Conservation (phyloP, 345 rosid species). For the Gynandropsis gynandra region DNA sequence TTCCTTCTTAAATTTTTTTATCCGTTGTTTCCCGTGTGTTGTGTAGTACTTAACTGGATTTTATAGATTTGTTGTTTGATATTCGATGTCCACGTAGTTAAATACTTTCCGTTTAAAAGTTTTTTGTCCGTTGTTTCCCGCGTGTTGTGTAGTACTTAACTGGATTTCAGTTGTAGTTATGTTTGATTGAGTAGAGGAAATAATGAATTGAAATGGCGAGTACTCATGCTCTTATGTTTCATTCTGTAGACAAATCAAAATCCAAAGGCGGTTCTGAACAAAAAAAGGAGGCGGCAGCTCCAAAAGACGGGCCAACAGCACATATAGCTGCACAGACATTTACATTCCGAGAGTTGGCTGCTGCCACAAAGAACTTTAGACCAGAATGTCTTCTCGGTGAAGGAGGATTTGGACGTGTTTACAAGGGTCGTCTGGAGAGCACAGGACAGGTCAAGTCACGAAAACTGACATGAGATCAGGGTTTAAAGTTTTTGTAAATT, state of each 20-base stretch:
- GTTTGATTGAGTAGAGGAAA: no score
- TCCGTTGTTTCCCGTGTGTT: not conserved
- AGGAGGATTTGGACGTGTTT: conserved; percentile 96
- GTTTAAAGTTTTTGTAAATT: not conserved
- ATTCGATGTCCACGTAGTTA: not conserved
- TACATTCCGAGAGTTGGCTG: conserved; percentile 85
- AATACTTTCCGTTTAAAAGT: not conserved
- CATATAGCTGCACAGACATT: conserved; percentile 89
- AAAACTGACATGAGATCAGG: not conserved
- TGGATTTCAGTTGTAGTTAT: no score
- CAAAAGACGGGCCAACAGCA: conserved; percentile 66
- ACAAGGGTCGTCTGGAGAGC: conserved; percentile 84
- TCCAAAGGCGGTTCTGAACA: conserved; percentile 51
- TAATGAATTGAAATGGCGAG: not conserved
- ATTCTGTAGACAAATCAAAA: conserved; percentile 63
- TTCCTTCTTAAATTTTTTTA: not conserved
- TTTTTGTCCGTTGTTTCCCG: not conserved
- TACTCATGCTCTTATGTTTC: conserved; percentile 1
- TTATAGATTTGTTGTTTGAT: not conserved
- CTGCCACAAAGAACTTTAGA: conserved; percentile 74
- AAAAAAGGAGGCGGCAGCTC: conserved; percentile 61
- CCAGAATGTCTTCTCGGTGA: conserved; percentile 82
- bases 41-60: not conserved
- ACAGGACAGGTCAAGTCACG: conserved; percentile 64
- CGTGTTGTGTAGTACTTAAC: not conserved